Conservation (phyloP, 495 filamentous ascomycete genomes). For the Trichoderma asperelloides region DNA sequence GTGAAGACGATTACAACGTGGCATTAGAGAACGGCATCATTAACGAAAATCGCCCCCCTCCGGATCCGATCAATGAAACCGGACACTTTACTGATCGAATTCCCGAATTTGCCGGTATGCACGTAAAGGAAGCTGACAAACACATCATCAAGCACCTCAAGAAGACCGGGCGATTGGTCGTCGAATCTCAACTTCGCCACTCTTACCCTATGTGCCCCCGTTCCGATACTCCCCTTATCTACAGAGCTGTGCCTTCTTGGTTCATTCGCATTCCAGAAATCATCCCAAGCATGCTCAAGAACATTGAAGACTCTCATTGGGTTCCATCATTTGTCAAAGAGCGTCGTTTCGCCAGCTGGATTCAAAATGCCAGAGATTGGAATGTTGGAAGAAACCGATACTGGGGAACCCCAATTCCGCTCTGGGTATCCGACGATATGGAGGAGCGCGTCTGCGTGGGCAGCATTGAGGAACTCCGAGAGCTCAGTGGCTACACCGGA, state of each 20-base stretch:
- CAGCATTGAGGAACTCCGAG: conserved; percentile 76
- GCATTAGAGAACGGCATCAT: conserved; percentile 73
- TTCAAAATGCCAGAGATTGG: conserved; percentile 90
- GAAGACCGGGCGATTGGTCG: conserved; percentile 67
- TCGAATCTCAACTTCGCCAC: conserved; percentile 86
- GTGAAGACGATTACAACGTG: conserved; percentile 92
- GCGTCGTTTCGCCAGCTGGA: conserved; percentile 78
- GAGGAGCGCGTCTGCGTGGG: conserved; percentile 84
- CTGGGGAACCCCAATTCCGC: conserved; percentile 91
- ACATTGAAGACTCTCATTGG: conserved; percentile 89
- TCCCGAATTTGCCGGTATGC: conserved; percentile 73
- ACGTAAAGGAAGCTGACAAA: conserved; percentile 94
- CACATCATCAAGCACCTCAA: conserved; percentile 89
- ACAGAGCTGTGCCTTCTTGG: conserved; percentile 90
- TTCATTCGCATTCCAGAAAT: conserved; percentile 82
- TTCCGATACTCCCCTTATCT: conserved; percentile 91
- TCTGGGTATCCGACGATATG: conserved; percentile 86
- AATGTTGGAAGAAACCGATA: conserved; percentile 93
- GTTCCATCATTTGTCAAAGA: conserved; percentile 90
- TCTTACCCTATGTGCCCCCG: conserved; percentile 95
- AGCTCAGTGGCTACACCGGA: conserved; percentile 75
- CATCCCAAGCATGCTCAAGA: conserved; percentile 81
- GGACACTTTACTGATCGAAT: conserved; percentile 77
- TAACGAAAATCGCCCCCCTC: conserved; percentile 63
- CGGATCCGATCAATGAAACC: conserved; percentile 79